A percentile compares a stretch with the other conserved stretches of the same genome.
phyloP scores from a whole-genome alignment of 1,284 basidiomycete species.

The Marasmius sp. region DNA sequence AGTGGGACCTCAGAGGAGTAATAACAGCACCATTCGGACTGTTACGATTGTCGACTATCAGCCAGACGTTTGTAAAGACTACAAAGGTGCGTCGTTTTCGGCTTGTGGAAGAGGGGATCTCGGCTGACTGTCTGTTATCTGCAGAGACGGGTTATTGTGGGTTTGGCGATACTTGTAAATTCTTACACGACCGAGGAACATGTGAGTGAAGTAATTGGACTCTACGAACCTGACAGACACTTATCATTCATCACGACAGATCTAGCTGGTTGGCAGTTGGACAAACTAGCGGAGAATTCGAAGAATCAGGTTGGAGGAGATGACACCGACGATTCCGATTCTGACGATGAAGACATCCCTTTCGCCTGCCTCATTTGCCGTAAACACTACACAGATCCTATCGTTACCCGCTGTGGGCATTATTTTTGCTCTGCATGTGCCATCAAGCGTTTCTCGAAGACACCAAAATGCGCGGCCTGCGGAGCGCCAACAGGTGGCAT shows the following conservation, averaged over 20 bases:
- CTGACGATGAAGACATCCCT: slow-evolving; percentile 87
- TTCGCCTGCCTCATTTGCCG: slow-evolving; percentile 98
- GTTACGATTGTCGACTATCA: slow-evolving; percentile 98
- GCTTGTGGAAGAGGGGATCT: slow-evolving; percentile 6
- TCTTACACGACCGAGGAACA: slow-evolving; percentile 86
- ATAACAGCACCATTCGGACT: slow-evolving; percentile 82
- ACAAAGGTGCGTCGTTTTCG: slow-evolving; percentile 73
- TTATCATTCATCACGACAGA: slow-evolving; percentile 51
- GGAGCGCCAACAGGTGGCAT: slow-evolving; percentile 91
- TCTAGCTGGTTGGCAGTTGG: slow-evolving; percentile 97
- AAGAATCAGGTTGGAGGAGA: slow-evolving; percentile 61
- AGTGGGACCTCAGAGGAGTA: slow-evolving; percentile 81
- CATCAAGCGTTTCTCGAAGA: slow-evolving; percentile 90
- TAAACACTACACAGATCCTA: slow-evolving; percentile 91
- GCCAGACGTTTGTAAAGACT: slow-evolving; percentile 99
- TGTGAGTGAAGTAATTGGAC: slow-evolving; percentile 50
- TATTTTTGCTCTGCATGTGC: slow-evolving; percentile 97
- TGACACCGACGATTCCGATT: slow-evolving; percentile 52
- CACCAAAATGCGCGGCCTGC: slow-evolving; percentile 95
- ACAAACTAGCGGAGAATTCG: slow-evolving; percentile 76
- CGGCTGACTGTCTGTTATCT: slow-evolving; percentile 20
- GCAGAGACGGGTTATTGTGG: slow-evolving; percentile 98
- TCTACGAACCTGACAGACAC: slow-evolving; percentile 17
- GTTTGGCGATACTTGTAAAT: slow-evolving; percentile 98
- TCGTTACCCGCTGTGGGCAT: slow-evolving; percentile 95